Evolutionary conservation across 805 yeast species (phyloP).

Genomic region (Metschnikowia vanudenii): DNA sequence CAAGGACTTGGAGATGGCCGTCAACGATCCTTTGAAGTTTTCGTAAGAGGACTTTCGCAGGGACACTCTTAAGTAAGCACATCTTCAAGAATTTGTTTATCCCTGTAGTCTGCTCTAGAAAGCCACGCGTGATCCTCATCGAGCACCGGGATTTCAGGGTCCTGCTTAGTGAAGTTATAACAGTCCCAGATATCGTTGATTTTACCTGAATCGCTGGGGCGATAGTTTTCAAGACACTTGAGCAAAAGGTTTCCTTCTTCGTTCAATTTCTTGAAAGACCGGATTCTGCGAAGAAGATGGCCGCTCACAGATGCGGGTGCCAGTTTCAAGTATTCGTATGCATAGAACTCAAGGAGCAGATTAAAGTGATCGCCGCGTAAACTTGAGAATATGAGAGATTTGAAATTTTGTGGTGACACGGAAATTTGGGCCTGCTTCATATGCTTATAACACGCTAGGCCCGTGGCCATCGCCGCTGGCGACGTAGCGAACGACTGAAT

Average conservation of each 20-base stretch:
- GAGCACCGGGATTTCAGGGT: slow-evolving; percentile 4
- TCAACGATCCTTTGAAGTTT: slow-evolving; percentile 19
- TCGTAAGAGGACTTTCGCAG: background rate
- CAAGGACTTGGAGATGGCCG: slow-evolving; percentile 35
- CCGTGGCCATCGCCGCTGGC: slow-evolving; percentile 27
- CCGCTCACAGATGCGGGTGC: slow-evolving; percentile 1
- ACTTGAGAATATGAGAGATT: slow-evolving; percentile 21
- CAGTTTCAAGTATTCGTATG: slow-evolving; percentile 8
- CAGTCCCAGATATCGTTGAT: slow-evolving; percentile 6
- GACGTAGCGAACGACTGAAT: slow-evolving; percentile 28
- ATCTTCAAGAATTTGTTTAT: slow-evolving; percentile 10
- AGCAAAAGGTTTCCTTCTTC: slow-evolving; percentile 7
- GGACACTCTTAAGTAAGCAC: background rate
- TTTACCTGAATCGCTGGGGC: background rate
- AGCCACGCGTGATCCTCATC: slow-evolving; percentile 22
- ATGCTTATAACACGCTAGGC: slow-evolving; percentile 25
- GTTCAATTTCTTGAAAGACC: slow-evolving; percentile 3
- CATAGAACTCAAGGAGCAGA: slow-evolving; percentile 13
- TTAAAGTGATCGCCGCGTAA: slow-evolving; percentile 11
- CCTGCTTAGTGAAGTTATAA: background rate
- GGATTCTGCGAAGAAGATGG: slow-evolving; percentile 7
- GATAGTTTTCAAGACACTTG: slow-evolving; percentile 2
- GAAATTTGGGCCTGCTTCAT: slow-evolving; percentile 12
- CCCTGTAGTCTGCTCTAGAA: slow-evolving; percentile 24
- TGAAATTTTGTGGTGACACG: slow-evolving; percentile 21